Conservation (phyloP, 1,139 yeast species). For the Saccharomyces hybrid region DNA sequence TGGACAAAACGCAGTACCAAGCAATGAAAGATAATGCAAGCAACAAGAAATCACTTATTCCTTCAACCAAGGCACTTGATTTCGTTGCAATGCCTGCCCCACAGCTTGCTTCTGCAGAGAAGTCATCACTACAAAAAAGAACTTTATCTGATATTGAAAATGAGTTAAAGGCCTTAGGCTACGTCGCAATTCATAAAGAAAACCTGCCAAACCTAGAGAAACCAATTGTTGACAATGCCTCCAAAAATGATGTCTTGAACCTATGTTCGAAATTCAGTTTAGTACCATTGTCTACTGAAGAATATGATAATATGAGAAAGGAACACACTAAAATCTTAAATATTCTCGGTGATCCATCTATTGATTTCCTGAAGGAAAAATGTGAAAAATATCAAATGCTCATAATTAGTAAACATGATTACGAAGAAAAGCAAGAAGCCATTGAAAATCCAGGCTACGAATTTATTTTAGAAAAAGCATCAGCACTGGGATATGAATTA, state of each 20-base stretch:
- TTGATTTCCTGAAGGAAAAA: conserved; percentile 23
- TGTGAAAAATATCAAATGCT: conserved; percentile 20
- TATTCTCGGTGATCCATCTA: conserved; percentile 22
- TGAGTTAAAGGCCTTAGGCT: not conserved
- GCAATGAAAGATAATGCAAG: not conserved
- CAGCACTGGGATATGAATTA: not conserved
- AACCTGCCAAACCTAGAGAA: conserved; percentile 25
- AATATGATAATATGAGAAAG: conserved; percentile 23
- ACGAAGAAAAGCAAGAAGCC: conserved; percentile 8
- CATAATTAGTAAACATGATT: conserved; percentile 2
- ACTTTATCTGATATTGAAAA: not conserved
- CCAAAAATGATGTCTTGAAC: not conserved
- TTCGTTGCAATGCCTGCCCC: conserved; percentile 9
- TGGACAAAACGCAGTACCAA: conserved; percentile 3
- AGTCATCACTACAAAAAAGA: conserved; percentile 1
- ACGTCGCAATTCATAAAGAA: not conserved
- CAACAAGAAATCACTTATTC: not conserved
- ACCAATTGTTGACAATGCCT: conserved; percentile 19
- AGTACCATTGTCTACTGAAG: conserved; percentile 12
- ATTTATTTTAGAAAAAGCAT: conserved; percentile 2
- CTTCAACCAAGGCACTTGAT: not conserved
- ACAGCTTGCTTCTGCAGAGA: conserved; percentile 2
- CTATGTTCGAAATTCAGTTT: conserved; percentile 6
- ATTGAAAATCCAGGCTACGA: conserved; percentile 18
- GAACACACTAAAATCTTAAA: conserved; percentile 27